Base-by-base conservation (phyloP, 345 rosid genomes). In the Acer saccharum region DNA sequence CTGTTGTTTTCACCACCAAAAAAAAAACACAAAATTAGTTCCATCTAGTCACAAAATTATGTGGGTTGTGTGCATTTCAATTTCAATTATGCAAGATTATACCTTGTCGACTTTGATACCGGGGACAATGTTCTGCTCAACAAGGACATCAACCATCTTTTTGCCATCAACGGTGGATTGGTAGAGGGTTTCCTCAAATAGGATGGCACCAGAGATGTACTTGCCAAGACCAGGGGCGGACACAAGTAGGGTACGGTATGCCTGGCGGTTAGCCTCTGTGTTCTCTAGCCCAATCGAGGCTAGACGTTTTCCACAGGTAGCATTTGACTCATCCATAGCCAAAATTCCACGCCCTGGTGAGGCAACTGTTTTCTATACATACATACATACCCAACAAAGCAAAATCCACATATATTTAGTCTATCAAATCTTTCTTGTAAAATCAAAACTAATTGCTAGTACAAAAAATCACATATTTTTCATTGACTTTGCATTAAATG, bases 21-120 rank as follows among this genome's bases (percentile, higher is more conserved):
- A 68, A 13, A 50, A 27, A 23, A 25, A 25, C 13, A 50, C 14
- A 50, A 50, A 3, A 50, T 50, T 50, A 50, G 16, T 14, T 50
- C 14, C 16, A 50, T 11, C 14, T 50, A 13, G 55, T 50, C 55
- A 43, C 7, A 35, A 14, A 25, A 35, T 68, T 64, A 68, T 21
- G 11, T 1, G 18, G 17, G 39, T 70, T 50, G 55, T 50, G 55
- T 50, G 55, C 55, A 50, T 50, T 50, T 50, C 0, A 43, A 43
- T 0, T 25, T 46, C 35, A n/a, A 5, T 50, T 65, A 16, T 35
- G 35, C 5, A 14, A 39, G 13, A 54, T 67, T 84, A 32, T 35
- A 95, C 99, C 98, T 95, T 95, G 86, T 95, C 99, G 60, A 92
- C 97, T 84, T 95, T 95, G 89, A 95, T 95, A 66, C 99, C 99